Percentiles rank a stretch among this genome's conserved stretches.
Conservation (phyloP, 1,284 basidiomycete species). For the Psilocybe mexicana region DNA sequence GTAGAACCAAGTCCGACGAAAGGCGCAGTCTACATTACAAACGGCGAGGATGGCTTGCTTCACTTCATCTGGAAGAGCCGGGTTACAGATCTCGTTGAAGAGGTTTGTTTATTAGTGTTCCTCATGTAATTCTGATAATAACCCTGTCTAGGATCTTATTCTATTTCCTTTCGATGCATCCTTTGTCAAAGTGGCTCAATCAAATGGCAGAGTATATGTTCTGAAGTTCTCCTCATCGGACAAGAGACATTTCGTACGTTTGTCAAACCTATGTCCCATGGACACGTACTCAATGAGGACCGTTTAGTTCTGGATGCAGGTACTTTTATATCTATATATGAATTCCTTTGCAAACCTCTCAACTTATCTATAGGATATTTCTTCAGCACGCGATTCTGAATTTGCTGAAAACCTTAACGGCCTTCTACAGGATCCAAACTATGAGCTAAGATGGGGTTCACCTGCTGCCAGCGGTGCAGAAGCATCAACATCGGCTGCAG, state of each 20-base stretch:
- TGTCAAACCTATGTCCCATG: background rate
- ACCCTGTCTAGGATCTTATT: slow-evolving; percentile 61
- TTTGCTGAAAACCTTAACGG: slow-evolving; percentile 70
- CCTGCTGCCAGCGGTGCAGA: slow-evolving; percentile 30
- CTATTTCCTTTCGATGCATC: slow-evolving; percentile 79
- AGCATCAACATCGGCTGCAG: slow-evolving; percentile 44
- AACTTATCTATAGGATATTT: slow-evolving; percentile 52
- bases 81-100: slow-evolving; percentile 55
- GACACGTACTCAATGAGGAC: slow-evolving; percentile 14
- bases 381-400: slow-evolving; percentile 66
- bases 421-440: slow-evolving; percentile 63
- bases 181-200: slow-evolving; percentile 67
- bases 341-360: background rate
- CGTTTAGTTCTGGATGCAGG: slow-evolving; percentile 82
- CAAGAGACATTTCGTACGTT: slow-evolving; percentile 77
- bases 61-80: slow-evolving; percentile 81
- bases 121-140: background rate
- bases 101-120: slow-evolving; percentile 43
- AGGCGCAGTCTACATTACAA: slow-evolving; percentile 67
- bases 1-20: slow-evolving; percentile 69
- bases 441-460: slow-evolving; percentile 57
- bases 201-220: slow-evolving; percentile 69
- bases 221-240: slow-evolving; percentile 81
- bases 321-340: slow-evolving; percentile 26
- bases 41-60: slow-evolving; percentile 71